Base-by-base conservation (phyloP, 2,329 filamentous ascomycete genomes). In the Fusarium xylarioides region DNA sequence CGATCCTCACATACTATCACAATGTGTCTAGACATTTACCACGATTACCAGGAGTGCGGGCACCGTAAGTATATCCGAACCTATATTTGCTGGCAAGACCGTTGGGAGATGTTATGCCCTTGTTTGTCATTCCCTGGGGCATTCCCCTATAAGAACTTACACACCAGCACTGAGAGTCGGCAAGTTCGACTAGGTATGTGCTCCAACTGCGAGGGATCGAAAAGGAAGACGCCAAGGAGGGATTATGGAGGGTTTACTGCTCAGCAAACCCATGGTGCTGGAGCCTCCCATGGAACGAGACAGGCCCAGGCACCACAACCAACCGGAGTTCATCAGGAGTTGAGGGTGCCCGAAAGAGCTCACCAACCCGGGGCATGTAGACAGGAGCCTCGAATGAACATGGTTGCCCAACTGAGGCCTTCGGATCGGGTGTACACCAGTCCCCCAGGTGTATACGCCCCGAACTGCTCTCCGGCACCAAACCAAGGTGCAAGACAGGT, bases 21-120 rank as follows among this genome's bases (percentile, higher is more conserved):
- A 12, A 69, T 69, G 66, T 69, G 66, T 16, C 21, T 56, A 15
- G 23, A 47, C 11, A 16, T 65, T 1, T 43, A 65, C 58, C 8
- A 38, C 44, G 16, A 30, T 8, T 69, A 69, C 44, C 40, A 52
- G 18, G 32, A 43, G 16, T 69, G 66, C 15, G 18, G n/a, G 9
- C 66, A 69, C 26, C 35, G 19, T 2, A 58, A 18, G 16, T 35
- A 69, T 23, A 18, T 43, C 16, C 10, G 37, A 14, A 57, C 35
- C 4, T 15, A 68, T 23, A 11, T n/a, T 1, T 68, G 66, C 34
- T 68, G 64, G 66, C 35, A 56, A 35, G 44, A 46, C n/a, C n/a
- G 23, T 12, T 47, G 61, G 35, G 52, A 65, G 10, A 14, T 15
- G 9, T 26, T 23, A 18, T 69, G 47, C 21, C 49, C 50, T 4